Conservation (phyloP, 2,329 filamentous ascomycete species). For the Colletotrichum cordylinicola region DNA sequence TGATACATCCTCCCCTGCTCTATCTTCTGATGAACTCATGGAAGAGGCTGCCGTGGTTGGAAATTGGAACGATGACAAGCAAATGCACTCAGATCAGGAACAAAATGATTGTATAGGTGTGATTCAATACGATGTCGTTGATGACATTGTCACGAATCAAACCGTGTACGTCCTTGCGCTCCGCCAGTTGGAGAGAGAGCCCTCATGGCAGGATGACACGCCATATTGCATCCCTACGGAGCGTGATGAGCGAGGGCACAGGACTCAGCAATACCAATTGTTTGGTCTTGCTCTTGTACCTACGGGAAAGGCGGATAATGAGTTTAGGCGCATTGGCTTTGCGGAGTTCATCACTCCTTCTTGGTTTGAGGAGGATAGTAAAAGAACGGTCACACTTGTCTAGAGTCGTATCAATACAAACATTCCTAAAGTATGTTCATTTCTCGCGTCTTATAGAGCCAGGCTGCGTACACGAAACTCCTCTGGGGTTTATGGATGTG, state of each 20-base stretch:
- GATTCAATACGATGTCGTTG: background rate
- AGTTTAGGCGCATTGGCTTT: background rate
- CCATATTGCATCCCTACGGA: background rate
- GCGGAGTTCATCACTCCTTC: background rate
- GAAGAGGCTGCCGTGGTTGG: background rate
- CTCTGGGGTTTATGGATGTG: background rate
- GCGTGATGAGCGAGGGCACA: background rate
- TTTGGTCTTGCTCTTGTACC: background rate
- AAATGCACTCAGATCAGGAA: background rate
- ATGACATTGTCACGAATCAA: background rate
- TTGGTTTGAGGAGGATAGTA: background rate
- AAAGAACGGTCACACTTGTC: background rate
- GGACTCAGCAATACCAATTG: background rate
- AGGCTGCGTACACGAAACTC: background rate
- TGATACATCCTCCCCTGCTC: background rate
- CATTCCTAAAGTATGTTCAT: background rate
- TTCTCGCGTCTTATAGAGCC: background rate
- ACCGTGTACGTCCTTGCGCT: background rate
- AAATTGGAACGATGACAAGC: background rate
- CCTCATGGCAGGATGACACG: background rate
- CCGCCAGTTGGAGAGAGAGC: background rate
- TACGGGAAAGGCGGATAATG: background rate
- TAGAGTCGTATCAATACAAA: background rate
- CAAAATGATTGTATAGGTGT: background rate
- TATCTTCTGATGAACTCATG: background rate